A percentile compares a stretch with the other conserved stretches of the same genome.
Evolutionary conservation across 495 filamentous ascomycete species (phyloP).

Genomic region (Trichoderma reesei): DNA sequence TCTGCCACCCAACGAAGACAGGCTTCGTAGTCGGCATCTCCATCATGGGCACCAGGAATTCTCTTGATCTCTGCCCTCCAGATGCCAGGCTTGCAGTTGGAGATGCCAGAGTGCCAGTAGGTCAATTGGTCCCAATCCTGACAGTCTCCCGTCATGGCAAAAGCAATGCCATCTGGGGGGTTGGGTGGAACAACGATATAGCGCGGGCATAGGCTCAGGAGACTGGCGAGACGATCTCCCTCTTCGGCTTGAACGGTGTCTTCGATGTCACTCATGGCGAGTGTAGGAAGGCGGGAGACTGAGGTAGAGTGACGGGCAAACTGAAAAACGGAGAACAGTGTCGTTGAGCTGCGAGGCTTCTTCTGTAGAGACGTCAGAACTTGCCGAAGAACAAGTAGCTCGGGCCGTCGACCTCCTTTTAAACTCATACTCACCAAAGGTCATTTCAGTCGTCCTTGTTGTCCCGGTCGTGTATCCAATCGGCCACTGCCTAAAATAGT

Average conservation of each 20-base stretch:
- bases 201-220: constrained; percentile 2
- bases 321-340: not conserved
- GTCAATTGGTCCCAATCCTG: not conserved
- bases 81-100: not conserved
- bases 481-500: not conserved
- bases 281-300: not conserved
- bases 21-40: not conserved
- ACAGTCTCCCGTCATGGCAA: not conserved
- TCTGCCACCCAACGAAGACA: constrained; percentile 2
- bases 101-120: not conserved
- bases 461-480: not conserved
- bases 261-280: not conserved
- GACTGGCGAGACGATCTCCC: not conserved
- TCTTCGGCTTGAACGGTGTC: not conserved
- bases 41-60: not conserved
- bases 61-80: not conserved
- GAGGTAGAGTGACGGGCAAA: not conserved
- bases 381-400: too few relatives aligned
- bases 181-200: not conserved
- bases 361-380: too few relatives aligned
- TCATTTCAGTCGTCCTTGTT: not conserved
- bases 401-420: not conserved
- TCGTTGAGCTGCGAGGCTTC: too few relatives aligned
- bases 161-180: not conserved
- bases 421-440: not conserved